Evolutionary conservation across 164 flowering plant species (phyloP), one percentile per base, ranked within the genome.

Genomic region (Magnolia kwangsiensis): DNA sequence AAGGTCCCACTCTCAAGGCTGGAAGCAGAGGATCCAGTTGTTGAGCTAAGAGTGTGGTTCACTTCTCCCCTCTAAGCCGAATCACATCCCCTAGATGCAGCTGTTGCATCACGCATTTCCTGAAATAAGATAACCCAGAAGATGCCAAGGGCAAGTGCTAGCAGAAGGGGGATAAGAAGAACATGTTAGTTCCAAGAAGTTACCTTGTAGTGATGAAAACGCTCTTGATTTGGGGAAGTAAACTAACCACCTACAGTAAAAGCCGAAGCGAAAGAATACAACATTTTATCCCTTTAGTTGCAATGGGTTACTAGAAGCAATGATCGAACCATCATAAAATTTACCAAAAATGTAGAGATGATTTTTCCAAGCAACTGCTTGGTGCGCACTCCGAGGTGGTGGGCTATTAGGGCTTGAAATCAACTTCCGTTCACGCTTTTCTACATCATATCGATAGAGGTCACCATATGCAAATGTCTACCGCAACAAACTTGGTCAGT

Each of bases 301-400:
- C 45, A 9, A 67, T 20, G 14, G 11, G 16, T 8, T 8, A 73
- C 31, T 18, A 37, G 66, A 73, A 51, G 16, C 61, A 50, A 72
- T 65, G 14, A 49, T 20, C 24, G 4, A 50, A 10, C 3, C 45
- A 1, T 5, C 50, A 49, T 50, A 31, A 64, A n/a, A 2, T 72
- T 63, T 84, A 96, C 99, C 99, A 86, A 83, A 92, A 65, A 94
- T 87, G 80, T 92, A 96, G 19, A 96, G 90, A 85, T 89, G 87
- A 81, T 96, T 89, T 84, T 96, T 96, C 99, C 99, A 96, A 55
- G 90, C 89, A 85, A 94, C 89, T 1, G 99, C 91, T 78, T 96
- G 99, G 76, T 96, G 99, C 58, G 99, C 93, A 85, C 99, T 96
- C 27, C 99, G 97, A 78, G 99, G 99, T 20, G 99, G 99, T 16